Conservation (phyloP, 371 early-diverging fungal species). For the Sporodiniella umbellata region DNA sequence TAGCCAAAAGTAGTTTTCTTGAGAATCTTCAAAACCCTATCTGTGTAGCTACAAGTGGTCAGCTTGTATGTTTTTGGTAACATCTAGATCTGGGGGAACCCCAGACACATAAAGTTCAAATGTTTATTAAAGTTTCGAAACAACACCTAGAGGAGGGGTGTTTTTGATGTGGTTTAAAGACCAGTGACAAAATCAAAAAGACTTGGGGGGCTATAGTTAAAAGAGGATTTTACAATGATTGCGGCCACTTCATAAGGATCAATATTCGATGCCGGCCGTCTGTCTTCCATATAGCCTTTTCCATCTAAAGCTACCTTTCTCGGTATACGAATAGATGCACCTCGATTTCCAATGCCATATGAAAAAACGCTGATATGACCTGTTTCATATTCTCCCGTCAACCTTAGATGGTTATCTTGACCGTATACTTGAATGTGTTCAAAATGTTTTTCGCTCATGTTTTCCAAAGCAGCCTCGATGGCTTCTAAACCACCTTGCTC, state of each 20-base stretch:
- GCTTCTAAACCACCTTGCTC: constrained; percentile 37
- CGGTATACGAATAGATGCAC: constrained; percentile 54
- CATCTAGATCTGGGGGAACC: too few relatives aligned
- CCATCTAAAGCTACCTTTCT: constrained; percentile 40
- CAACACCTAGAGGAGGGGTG: too few relatives aligned
- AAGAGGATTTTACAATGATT: constrained; percentile 43
- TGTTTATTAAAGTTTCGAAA: too few relatives aligned
- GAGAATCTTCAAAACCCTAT: too few relatives aligned
- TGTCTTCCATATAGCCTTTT: constrained; percentile 49
- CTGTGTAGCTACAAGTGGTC: too few relatives aligned
- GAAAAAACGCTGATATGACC: constrained; percentile 49
- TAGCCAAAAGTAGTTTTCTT: too few relatives aligned
- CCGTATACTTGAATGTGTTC: constrained; percentile 55
- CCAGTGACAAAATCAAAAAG: background rate
- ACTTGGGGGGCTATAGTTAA: constrained; percentile 10
- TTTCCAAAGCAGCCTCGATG: constrained; percentile 48
- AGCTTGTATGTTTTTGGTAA: too few relatives aligned
- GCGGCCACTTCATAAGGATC: constrained; percentile 48
- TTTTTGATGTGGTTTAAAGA: background rate
- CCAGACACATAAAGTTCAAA: too few relatives aligned
- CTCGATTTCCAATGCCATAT: constrained; percentile 48
- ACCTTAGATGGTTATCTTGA: constrained; percentile 45
- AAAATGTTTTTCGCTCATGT: constrained; percentile 35
- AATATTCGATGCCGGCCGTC: constrained; percentile 54
- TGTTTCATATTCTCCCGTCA: constrained; percentile 51